phyloP scores from a whole-genome alignment of 2,329 filamentous ascomycete genomes.

The Penicillium sp. region DNA sequence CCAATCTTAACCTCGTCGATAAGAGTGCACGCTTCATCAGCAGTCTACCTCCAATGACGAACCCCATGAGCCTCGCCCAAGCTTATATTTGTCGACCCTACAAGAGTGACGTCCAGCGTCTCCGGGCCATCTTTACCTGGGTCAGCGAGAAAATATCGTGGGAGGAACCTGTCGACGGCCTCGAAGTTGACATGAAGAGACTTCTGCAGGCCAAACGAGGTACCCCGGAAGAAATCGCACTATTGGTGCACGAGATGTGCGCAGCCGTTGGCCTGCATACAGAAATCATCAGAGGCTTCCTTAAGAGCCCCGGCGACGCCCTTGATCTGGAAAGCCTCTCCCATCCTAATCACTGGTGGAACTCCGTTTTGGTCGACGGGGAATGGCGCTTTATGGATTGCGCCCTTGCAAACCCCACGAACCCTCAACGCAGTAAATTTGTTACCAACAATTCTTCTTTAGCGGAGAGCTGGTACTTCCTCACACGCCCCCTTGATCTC shows the following conservation, averaged over 20 bases:
- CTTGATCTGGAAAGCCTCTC: conserved; percentile 77
- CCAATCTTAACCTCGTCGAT: conserved; percentile 84
- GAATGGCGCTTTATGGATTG: conserved; percentile 98
- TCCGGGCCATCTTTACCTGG: conserved; percentile 97
- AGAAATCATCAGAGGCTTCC: conserved; percentile 82
- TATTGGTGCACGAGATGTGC: conserved; percentile 92
- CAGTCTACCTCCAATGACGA: conserved; percentile 77
- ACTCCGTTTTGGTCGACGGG: conserved; percentile 84
- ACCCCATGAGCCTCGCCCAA: conserved; percentile 77
- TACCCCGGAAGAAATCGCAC: conserved; percentile 83
- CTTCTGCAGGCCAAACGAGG: conserved; percentile 81
- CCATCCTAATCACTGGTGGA: conserved; percentile 97
- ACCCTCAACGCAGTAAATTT: conserved; percentile 75
- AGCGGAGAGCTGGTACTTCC: conserved; percentile 90
- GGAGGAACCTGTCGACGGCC: conserved; percentile 92
- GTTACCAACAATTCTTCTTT: conserved; percentile 66
- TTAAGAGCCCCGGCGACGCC: conserved; percentile 84
- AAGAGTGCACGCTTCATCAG: conserved; percentile 92
- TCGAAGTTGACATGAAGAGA: conserved; percentile 70
- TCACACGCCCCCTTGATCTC: conserved; percentile 80
- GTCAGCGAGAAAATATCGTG: conserved; percentile 90
- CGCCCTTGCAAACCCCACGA: conserved; percentile 84
- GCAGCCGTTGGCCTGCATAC: conserved; percentile 80
- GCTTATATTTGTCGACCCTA: conserved; percentile 93
- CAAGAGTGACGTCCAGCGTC: conserved; percentile 84